Evolutionary conservation across 371 early-diverging fungal species (phyloP).

Genomic region (Mortierella sp.): DNA sequence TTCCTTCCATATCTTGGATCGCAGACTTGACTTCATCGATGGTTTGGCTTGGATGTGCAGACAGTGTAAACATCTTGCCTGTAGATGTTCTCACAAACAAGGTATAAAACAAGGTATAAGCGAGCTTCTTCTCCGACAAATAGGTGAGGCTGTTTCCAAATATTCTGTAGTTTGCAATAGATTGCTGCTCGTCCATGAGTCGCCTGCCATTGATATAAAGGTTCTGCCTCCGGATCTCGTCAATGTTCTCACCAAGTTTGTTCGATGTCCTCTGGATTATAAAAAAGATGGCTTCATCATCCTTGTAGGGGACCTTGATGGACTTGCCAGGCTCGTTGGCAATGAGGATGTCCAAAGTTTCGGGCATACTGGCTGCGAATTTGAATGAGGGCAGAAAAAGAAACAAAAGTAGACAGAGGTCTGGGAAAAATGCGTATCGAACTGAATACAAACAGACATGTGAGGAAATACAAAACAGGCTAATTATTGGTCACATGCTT

Average conservation of each 20-base stretch:
- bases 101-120: no score
- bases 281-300: slow-evolving; percentile 27
- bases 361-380: not conserved
- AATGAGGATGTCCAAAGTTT: slow-evolving; percentile 4
- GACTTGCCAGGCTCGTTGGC: slow-evolving; percentile 14
- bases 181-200: slow-evolving; percentile 7
- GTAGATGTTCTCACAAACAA: slow-evolving; percentile 67
- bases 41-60: slow-evolving; percentile 68
- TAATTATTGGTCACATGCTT: no score
- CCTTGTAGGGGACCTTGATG: slow-evolving; percentile 10
- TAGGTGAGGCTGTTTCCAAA: slow-evolving; percentile 22
- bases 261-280: slow-evolving; percentile 10
- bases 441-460: no score
- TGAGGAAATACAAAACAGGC: no score
- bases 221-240: not conserved
- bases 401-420: no score
- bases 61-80: slow-evolving; percentile 58
- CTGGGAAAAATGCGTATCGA: no score
- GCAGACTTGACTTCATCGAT: slow-evolving; percentile 73
- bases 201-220: slow-evolving; percentile 14
- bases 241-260: not conserved
- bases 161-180: slow-evolving; percentile 14
- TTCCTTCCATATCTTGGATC: slow-evolving; percentile 66
- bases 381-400: no score
- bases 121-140: not conserved